These are phyloP conservation scores for Ustilago cynodontis DNA, from an alignment of 1,284 basidiomycete species.

Conservation along the genomic window DNA sequence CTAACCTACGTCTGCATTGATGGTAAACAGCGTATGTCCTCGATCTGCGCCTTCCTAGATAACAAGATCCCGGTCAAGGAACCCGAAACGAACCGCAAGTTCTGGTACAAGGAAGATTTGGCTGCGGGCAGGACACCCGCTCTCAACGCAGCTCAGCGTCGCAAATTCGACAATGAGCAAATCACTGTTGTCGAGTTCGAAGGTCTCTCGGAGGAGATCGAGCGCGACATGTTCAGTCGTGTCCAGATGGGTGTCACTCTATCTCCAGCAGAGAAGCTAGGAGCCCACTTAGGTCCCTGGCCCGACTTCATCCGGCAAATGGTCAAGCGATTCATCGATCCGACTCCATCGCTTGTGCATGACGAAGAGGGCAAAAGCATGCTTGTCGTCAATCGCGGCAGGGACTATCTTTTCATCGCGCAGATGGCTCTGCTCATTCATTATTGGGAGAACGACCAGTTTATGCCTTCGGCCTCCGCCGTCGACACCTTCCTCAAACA, in stretches of 20 bases:
- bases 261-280: conserved; percentile 58
- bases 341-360: conserved; percentile 34
- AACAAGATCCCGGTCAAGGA: conserved; percentile 50
- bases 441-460: conserved; percentile 6
- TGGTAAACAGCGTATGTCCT: conserved; percentile 59
- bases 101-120: conserved; percentile 50
- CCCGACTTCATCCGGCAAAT: conserved; percentile 53
- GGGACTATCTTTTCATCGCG: conserved; percentile 49
- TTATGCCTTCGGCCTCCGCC: conserved; percentile 26
- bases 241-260: conserved; percentile 61
- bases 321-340: conserved; percentile 51
- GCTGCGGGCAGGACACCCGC: conserved; percentile 24
- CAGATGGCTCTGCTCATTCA: conserved; percentile 50
- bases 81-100: conserved; percentile 28
- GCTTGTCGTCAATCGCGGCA: conserved; percentile 42
- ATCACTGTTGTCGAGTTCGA: conserved; percentile 49
- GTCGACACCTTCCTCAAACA: conserved; percentile 44
- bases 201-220: conserved; percentile 42
- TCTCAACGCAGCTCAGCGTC: conserved; percentile 33
- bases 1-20: conserved; percentile 53
- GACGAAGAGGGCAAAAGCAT: conserved; percentile 32
- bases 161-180: conserved; percentile 56
- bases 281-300: conserved; percentile 47
- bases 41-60: conserved; percentile 47
- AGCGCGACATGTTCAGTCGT: conserved; percentile 59